Evolutionary conservation across 768 basidiomycete species (phyloP).

Genomic region (Suillus plorans): DNA sequence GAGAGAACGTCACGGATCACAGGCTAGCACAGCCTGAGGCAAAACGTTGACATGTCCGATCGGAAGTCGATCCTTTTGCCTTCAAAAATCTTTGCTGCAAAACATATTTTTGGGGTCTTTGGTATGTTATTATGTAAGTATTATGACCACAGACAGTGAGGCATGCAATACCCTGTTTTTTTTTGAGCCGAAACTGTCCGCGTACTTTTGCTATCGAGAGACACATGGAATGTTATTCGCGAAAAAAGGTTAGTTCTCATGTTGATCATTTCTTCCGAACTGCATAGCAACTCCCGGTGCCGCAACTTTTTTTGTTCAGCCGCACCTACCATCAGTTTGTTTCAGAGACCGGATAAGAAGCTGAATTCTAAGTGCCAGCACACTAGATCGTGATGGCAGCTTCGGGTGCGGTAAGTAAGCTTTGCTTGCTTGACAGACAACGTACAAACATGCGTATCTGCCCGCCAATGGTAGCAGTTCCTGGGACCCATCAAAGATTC

Average conservation of each 20-base stretch:
- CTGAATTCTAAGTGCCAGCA: background rate
- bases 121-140: background rate
- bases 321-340: conserved; percentile 1
- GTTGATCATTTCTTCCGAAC: conserved; percentile 24
- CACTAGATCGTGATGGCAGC: background rate
- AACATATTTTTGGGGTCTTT: background rate
- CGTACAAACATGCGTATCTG: background rate
- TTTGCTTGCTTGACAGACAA: conserved; percentile 1
- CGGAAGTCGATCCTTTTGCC: background rate
- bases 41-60: background rate
- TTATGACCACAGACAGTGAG: background rate
- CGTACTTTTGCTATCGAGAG: conserved; percentile 9
- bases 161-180: background rate
- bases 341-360: background rate
- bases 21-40: background rate
- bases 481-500: conserved; percentile 13
- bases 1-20: background rate
- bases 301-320: conserved; percentile 8
- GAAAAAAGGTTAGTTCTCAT: conserved; percentile 25
- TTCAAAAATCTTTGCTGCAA: background rate
- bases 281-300: conserved; percentile 33
- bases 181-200: background rate
- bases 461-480: conserved; percentile 9
- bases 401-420: background rate
- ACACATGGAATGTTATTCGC: conserved; percentile 8